phyloP scores from a whole-genome alignment of 108 stramenopile genomes.

The Fragilaria radians region DNA sequence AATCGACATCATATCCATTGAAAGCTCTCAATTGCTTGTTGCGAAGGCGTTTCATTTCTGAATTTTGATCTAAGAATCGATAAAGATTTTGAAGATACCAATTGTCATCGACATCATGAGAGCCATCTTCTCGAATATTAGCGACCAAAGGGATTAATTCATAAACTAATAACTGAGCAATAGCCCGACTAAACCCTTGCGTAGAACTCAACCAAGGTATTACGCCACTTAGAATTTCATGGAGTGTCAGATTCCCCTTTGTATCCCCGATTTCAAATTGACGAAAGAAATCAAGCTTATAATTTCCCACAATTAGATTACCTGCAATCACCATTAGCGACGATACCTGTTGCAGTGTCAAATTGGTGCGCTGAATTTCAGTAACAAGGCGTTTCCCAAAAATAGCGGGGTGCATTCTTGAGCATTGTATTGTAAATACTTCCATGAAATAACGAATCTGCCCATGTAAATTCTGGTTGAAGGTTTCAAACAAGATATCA shows the following conservation, averaged over 20 bases:
- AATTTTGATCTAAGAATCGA: slow-evolving; percentile 62
- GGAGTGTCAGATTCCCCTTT: slow-evolving; percentile 18
- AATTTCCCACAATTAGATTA: slow-evolving; percentile 60
- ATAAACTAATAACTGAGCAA: slow-evolving; percentile 73
- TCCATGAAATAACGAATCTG: slow-evolving; percentile 83
- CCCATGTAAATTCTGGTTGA: slow-evolving; percentile 57
- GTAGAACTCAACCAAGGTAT: slow-evolving; percentile 84
- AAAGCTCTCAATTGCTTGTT: slow-evolving; percentile 66
- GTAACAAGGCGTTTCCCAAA: slow-evolving; percentile 46
- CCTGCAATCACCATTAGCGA: slow-evolving; percentile 77
- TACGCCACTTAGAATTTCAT: slow-evolving; percentile 54
- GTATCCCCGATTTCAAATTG: slow-evolving; percentile 8
- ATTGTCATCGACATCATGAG: slow-evolving; percentile 5
- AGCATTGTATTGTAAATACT: slow-evolving; percentile 71
- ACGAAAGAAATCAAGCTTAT: slow-evolving; percentile 48
- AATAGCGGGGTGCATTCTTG: slow-evolving; percentile 37
- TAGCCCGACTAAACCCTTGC: slow-evolving; percentile 78
- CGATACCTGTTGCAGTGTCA: slow-evolving; percentile 65
- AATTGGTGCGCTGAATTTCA: slow-evolving; percentile 53
- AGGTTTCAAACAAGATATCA: slow-evolving; percentile 32
- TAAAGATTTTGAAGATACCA: slow-evolving; percentile 49
- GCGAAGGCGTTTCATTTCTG: slow-evolving; percentile 73
- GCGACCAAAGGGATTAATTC: slow-evolving; percentile 60
- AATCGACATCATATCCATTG: slow-evolving; percentile 64
- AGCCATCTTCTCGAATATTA: slow-evolving; percentile 10